These are phyloP conservation scores for Ustilago nuda DNA, from an alignment of 1,284 basidiomycete species.

Conservation along the genomic window DNA sequence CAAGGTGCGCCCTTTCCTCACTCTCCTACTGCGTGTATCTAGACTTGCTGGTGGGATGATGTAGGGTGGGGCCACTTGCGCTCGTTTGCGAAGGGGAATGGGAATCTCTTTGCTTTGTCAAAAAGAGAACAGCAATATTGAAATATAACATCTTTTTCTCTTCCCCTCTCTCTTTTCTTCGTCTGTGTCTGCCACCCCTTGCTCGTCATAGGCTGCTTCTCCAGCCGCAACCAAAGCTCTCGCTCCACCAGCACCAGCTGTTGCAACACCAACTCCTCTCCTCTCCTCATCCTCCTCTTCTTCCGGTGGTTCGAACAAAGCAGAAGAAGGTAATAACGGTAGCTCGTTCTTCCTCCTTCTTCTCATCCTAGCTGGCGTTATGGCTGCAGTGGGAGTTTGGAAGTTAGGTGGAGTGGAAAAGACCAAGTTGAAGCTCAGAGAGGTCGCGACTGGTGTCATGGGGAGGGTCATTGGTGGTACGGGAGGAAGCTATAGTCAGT, in stretches of 20 bases:
- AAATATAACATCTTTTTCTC: conserved; percentile 21
- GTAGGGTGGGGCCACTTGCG: background rate
- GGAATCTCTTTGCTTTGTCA: background rate
- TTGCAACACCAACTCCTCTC: conserved; percentile 7
- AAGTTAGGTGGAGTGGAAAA: conserved; percentile 35
- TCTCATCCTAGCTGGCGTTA: conserved; percentile 22
- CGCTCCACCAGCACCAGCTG: background rate
- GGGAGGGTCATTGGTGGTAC: background rate
- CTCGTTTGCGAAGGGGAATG: background rate
- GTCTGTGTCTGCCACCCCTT: background rate
- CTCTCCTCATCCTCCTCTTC: conserved; percentile 9
- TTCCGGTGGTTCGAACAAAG: background rate
- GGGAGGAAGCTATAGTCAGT: conserved; percentile 15
- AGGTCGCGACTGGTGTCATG: background rate
- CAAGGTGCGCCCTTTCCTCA: background rate
- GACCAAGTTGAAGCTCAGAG: conserved; percentile 25
- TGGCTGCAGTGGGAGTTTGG: conserved; percentile 22
- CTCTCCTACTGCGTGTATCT: background rate
- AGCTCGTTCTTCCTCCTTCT: conserved; percentile 39
- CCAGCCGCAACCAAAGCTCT: background rate
- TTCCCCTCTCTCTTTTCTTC: conserved; percentile 6
- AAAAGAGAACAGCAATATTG: conserved; percentile 28
- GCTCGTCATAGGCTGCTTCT: background rate
- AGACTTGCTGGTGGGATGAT: background rate
- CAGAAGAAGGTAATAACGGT: conserved; percentile 15